Evolutionary conservation across 495 filamentous ascomycete genomes (phyloP).

Genomic region (Daldinia childiae): DNA sequence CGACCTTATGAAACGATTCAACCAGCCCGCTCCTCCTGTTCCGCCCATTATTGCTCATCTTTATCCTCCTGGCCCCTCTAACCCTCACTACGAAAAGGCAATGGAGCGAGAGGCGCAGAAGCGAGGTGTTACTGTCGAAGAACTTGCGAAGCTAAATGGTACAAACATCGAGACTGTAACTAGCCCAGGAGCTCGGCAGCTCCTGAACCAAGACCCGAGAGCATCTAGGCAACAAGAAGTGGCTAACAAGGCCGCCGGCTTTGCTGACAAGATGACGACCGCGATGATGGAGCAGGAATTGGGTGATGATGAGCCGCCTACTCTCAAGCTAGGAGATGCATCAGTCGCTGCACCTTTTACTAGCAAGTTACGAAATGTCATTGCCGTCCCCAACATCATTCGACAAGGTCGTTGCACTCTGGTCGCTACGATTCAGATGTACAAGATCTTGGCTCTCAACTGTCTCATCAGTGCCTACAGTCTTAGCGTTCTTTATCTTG

Average conservation of each 20-base stretch:
- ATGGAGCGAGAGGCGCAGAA: conserved; percentile 81
- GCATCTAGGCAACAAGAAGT: conserved; percentile 71
- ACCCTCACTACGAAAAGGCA: conserved; percentile 96
- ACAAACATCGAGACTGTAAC: conserved; percentile 68
- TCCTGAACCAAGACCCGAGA: conserved; percentile 65
- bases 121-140: conserved; percentile 66
- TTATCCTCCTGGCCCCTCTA: conserved; percentile 88
- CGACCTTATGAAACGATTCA: conserved; percentile 89
- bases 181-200: conserved; percentile 73
- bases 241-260: conserved; percentile 72
- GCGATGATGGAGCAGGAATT: conserved; percentile 92
- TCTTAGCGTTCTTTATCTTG: conserved; percentile 92
- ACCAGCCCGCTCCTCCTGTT: conserved; percentile 88
- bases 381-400: conserved; percentile 98
- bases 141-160: conserved; percentile 54
- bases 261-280: conserved; percentile 87
- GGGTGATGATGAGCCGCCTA: conserved; percentile 89
- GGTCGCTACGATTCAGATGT: conserved; percentile 99
- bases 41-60: conserved; percentile 91
- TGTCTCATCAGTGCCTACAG: conserved; percentile 99
- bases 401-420: conserved; percentile 96
- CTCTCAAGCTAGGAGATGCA: conserved; percentile 96
- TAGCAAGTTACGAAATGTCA: conserved; percentile 94
- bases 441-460: conserved; percentile 98
- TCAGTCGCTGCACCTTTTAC: conserved; percentile 98